These are phyloP conservation scores for Phytopythium boreale DNA, from an alignment of 352 stramenopile genomes.

Conservation along the genomic window DNA sequence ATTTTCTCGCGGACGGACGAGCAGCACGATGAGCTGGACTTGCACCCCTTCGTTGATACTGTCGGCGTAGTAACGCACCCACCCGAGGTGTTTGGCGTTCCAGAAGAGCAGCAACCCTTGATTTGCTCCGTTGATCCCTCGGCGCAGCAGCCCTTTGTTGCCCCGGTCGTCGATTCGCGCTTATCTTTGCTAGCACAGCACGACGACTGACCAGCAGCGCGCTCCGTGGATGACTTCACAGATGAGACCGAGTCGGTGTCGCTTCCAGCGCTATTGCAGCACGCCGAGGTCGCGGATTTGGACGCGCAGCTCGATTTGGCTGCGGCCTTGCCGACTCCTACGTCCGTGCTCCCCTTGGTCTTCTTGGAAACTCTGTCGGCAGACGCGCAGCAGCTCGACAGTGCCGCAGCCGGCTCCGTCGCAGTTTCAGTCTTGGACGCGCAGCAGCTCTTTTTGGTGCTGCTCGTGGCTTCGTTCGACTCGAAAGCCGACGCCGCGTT, in stretches of 20 bases:
- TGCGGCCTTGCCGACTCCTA: neutral
- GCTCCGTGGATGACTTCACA: neutral
- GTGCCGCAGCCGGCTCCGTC: neutral
- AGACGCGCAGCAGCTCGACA: neutral
- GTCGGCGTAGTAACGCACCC: neutral
- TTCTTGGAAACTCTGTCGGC: neutral
- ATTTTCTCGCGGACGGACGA: constrained; percentile 3
- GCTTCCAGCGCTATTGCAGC: neutral
- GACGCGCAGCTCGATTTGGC: constrained; percentile 7
- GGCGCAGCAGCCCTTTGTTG: neutral
- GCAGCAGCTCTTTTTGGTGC: neutral
- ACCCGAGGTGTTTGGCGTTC: neutral
- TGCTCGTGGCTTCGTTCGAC: neutral
- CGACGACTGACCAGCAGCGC: neutral
- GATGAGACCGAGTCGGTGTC: neutral
- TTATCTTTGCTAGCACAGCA: neutral
- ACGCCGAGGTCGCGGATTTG: neutral
- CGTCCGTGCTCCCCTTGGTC: neutral
- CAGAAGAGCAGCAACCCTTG: constrained; percentile 1
- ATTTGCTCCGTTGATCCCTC: neutral
- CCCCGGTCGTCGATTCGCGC: neutral
- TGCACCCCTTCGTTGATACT: neutral
- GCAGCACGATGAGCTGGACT: constrained; percentile 6
- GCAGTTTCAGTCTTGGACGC: neutral
- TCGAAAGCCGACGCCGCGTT: neutral